Base-by-base conservation (phyloP, 768 basidiomycete species). In the Amanita polypyramis region DNA sequence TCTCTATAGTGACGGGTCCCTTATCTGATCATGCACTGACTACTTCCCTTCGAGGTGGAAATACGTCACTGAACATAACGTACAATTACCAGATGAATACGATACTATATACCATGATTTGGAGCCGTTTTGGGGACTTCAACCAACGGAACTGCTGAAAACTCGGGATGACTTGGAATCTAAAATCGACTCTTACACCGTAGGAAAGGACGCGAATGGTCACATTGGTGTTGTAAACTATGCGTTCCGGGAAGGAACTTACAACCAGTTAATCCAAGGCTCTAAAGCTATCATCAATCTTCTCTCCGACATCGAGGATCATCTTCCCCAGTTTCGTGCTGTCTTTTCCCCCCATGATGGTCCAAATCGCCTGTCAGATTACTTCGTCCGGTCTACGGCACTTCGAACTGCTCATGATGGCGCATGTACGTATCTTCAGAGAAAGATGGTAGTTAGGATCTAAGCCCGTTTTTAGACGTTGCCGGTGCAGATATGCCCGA, bases 61-160 rank as follows among this genome's bases (percentile, higher is more conserved):
- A 34, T 74, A 72, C 60, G 87, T 79, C n/a, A 67, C 70, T 58
- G 71, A 80, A 42, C 76, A 92, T 62, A 66, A 77, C 14, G 79
- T 89, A 20, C 79, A 81, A 56, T 78, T 95, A 47, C 75, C 84
- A 4, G 93, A 97, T 60, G 93, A 95, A 62, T 95, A 90, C 55
- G 88, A 88, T 56, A 69, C 70, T 21, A 77, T 94, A 25, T 59
- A 72, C 41, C 67, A 76, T 39, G 91, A 95, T 58, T 67, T 97
- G 3, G 80, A 81, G 43, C 88, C 90, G 0, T 96, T 89, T 65
- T 92, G 85, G 84, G 70, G 76, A 0, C 64, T 95, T 32, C 62
- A 68, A 30, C 73, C 73, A 0, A 47, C 51, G 5, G 71, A 73
- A 39, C 63, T 74, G 9, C 55, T 58, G n/a, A 49, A 60, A 9